These are phyloP conservation scores for Aspergillus taichungensis DNA, from an alignment of 495 filamentous ascomycete genomes.

Conservation along the genomic window DNA sequence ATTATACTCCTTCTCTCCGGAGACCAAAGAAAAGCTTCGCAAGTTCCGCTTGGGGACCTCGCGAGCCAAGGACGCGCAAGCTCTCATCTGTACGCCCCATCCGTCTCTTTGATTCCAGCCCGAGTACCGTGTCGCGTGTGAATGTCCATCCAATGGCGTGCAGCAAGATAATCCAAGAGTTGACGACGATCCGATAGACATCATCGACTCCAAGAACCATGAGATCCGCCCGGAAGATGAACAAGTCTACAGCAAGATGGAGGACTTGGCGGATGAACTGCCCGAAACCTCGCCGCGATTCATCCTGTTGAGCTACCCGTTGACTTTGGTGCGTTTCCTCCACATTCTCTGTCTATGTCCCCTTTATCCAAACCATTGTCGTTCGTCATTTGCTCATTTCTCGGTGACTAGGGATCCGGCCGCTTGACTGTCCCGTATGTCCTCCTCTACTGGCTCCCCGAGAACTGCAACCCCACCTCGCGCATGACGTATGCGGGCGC, in stretches of 20 bases:
- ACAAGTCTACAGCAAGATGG: conserved; percentile 67
- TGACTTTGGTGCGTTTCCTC: conserved; percentile 57
- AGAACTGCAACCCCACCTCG: conserved; percentile 71
- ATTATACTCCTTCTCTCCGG: conserved; percentile 85
- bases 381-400: conserved; percentile 2
- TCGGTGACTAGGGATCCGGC: conserved; percentile 43
- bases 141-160: background rate
- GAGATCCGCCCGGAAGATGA: conserved; percentile 76
- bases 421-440: conserved; percentile 74
- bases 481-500: conserved; percentile 94
- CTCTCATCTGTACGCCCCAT: conserved; percentile 74
- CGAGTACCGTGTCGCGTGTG: too few species aligned
- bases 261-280: conserved; percentile 75
- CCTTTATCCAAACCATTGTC: background rate
- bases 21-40: conserved; percentile 75
- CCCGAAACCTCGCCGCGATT: conserved; percentile 89
- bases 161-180: background rate
- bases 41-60: conserved; percentile 92
- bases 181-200: conserved; percentile 20
- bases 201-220: conserved; percentile 75
- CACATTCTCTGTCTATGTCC: background rate
- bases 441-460: conserved; percentile 84
- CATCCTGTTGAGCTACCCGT: conserved; percentile 79
- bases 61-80: conserved; percentile 77
- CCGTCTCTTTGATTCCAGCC: background rate